A percentile compares a stretch with the other conserved stretches of the same genome.
phyloP scores from a whole-genome alignment of 2,329 filamentous ascomycete species.

The Neospermospora avenae region DNA sequence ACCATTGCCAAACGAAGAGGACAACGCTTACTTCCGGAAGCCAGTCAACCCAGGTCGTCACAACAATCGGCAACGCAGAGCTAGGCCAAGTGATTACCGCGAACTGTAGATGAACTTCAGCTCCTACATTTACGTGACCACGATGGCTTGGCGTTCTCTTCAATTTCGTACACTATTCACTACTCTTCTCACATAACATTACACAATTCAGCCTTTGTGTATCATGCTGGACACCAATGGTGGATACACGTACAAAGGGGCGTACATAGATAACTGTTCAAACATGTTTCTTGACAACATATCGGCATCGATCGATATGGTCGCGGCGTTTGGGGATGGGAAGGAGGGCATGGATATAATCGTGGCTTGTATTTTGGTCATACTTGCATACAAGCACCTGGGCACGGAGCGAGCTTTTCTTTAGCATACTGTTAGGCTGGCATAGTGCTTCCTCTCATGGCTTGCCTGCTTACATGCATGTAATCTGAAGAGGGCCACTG shows the following conservation, averaged over 20 bases:
- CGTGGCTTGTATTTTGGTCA: background rate
- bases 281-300: background rate
- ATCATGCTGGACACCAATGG: background rate
- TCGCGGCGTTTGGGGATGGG: background rate
- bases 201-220: background rate
- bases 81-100: constrained; percentile 85
- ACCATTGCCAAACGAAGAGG: constrained; percentile 63
- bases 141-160: background rate
- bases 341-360: background rate
- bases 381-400: background rate
- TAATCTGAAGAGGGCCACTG: background rate
- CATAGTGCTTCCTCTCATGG: background rate
- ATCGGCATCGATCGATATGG: background rate
- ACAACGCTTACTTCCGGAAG: constrained; percentile 91
- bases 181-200: background rate
- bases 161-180: background rate
- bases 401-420: background rate
- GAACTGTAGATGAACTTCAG: constrained; percentile 56
- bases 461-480: background rate
- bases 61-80: constrained; percentile 73
- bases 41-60: constrained; percentile 93
- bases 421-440: background rate
- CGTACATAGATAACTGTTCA: background rate
- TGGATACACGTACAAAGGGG: background rate
- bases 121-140: background rate